Evolutionary conservation across 805 yeast genomes (phyloP), one percentile per base, ranked within the genome.

Genomic region (Torulaspora microellipsoides): DNA sequence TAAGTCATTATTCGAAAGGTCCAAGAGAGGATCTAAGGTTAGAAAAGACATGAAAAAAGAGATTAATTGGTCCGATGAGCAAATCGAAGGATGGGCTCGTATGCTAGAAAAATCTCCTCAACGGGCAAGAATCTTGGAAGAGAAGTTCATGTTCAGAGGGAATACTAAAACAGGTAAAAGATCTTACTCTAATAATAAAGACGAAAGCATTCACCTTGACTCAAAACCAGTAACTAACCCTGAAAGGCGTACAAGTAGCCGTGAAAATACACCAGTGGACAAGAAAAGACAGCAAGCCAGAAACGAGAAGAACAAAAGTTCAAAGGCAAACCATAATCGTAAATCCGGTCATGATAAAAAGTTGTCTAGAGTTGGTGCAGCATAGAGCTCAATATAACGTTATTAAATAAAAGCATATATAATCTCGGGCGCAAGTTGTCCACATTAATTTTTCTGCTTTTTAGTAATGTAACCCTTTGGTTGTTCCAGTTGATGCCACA

Each of bases 31-130:
- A 31, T 49, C 81, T 0, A 65, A 68, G 34, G 64, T 58, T 8
- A 70, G 96, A 40, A 64, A 68, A 27, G 73, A 71, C 20, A 66
- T 87, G 58, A 77, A 73, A 49, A 52, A 60, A 5, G 69, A 70
- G 31, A 75, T 82, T 0, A 70, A 70, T 1, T 88, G 95, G 96
- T 71, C 89, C 0, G 90, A 89, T 62, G 96, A 88, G 57, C 95
- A 87, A 60, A 78, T 91, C 37, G 96, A 90, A 70, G 95, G 96
- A 0, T 91, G 97, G 97, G 83, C 83, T 1, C 68, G 84, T 43
- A 83, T 85, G 83, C 59, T 89, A 14, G 72, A 77, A 40, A 77
- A 76, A 54, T 76, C 80, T 34, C 88, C 93, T 0, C 70, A 71
- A 34, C 70, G 85, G 44, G 81, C 76, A 50, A 75, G 76, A 52